A percentile compares a stretch with the other conserved stretches of the same genome.
Evolutionary conservation across 768 basidiomycete species (phyloP).

Genomic region (Crassisporium funariophilum): DNA sequence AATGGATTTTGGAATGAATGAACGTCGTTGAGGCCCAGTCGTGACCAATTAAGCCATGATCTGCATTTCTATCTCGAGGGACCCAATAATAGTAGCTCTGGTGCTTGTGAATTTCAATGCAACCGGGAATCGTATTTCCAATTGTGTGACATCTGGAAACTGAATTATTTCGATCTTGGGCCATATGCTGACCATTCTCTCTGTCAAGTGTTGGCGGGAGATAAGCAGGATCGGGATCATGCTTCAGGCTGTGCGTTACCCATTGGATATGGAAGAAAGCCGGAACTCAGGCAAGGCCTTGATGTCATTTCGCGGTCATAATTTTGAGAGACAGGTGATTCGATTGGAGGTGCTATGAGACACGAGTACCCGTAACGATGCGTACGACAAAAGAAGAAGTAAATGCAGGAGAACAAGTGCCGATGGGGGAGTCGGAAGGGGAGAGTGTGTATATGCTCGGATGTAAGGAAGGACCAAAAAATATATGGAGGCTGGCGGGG

Average conservation of each 20-base stretch:
- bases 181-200: no score
- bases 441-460: constrained; percentile 11
- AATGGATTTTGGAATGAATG: constrained; percentile 69
- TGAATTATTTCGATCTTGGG: no score
- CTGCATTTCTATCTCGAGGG: not conserved
- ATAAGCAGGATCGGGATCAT: no score
- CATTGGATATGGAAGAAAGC: no score
- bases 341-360: constrained; percentile 23
- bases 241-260: no score
- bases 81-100: no score
- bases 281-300: constrained; percentile 4
- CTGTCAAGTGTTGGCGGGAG: no score
- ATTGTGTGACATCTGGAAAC: no score
- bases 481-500: constrained; percentile 30
- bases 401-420: constrained; percentile 18
- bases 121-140: no score
- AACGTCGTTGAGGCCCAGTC: not conserved
- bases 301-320: constrained; percentile 5
- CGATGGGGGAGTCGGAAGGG: constrained; percentile 17
- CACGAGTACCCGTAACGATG: constrained; percentile 31
- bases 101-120: no score
- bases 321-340: constrained; percentile 18
- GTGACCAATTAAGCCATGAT: not conserved
- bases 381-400: constrained; percentile 21
- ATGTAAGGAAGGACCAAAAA: constrained; percentile 33